These are phyloP conservation scores for Amylocarpus encephaloides DNA, from an alignment of 2,329 filamentous ascomycete genomes.

Conservation along the genomic window DNA sequence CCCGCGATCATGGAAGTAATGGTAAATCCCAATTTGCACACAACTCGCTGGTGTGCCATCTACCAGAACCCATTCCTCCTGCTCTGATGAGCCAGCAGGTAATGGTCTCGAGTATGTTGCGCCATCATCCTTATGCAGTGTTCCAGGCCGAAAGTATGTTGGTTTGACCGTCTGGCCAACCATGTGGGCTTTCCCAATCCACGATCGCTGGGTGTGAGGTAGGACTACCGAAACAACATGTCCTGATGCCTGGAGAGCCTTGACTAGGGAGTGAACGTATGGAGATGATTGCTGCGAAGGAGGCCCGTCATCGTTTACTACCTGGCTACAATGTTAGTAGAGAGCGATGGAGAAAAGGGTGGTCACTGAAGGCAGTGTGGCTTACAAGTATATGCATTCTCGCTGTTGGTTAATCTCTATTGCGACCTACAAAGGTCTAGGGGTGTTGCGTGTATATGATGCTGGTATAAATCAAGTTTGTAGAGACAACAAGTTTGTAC, in stretches of 20 bases:
- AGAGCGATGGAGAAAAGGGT: slow-evolving; percentile 3
- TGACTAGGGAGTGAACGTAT: slow-evolving; percentile 70
- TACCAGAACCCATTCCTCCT: slow-evolving; percentile 75
- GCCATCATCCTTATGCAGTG: slow-evolving; percentile 57
- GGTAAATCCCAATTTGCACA: slow-evolving; percentile 74
- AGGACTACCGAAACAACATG: slow-evolving; percentile 89
- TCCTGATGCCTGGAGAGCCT: slow-evolving; percentile 64
- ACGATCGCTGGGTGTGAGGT: slow-evolving; percentile 85
- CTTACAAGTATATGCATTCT: too few species aligned
- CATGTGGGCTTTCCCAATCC: slow-evolving; percentile 98
- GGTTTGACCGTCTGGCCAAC: slow-evolving; percentile 84
- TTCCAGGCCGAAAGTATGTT: slow-evolving; percentile 69
- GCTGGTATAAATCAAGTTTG: too few species aligned
- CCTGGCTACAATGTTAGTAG: slow-evolving; percentile 19
- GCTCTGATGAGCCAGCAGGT: slow-evolving; percentile 42
- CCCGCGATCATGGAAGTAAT: slow-evolving; percentile 67
- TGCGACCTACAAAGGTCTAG: too few species aligned
- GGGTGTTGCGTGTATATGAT: too few species aligned
- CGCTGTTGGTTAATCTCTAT: too few species aligned
- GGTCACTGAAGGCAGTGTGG: too few species aligned
- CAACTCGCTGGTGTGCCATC: slow-evolving; percentile 77
- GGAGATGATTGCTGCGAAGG: slow-evolving; percentile 72
- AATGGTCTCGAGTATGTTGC: slow-evolving; percentile 54
- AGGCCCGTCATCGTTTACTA: slow-evolving; percentile 76
- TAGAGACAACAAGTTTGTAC: too few species aligned